Conservation (phyloP, 345 rosid species). For the Sisymbrium altissimum region DNA sequence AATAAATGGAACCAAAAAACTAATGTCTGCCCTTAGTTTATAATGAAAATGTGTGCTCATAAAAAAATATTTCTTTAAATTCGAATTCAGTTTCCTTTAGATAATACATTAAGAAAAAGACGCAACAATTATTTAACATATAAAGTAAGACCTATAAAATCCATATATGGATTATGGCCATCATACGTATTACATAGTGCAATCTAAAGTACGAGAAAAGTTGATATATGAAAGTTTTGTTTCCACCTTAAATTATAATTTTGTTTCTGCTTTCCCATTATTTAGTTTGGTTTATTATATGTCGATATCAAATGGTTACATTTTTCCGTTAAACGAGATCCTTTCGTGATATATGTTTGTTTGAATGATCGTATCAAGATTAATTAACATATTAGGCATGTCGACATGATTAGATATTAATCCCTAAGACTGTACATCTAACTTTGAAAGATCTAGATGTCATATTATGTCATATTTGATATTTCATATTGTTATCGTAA, state of each 20-base stretch:
- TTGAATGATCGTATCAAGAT: not conserved
- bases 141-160: constrained; percentile 24
- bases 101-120: not conserved
- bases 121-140: constrained; percentile 3
- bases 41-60: not conserved
- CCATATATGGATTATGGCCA: constrained; percentile 5
- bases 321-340: not conserved
- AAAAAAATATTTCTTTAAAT: not conserved
- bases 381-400: not conserved
- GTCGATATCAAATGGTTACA: not conserved
- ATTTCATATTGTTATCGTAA: not conserved
- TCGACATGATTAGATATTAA: not conserved
- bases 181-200: constrained; percentile 26
- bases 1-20: too few species aligned
- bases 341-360: not conserved
- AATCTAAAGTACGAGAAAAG: constrained; percentile 22
- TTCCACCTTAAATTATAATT: constrained; percentile 16
- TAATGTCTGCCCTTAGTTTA: not conserved
- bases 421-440: too few species aligned
- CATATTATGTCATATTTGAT: not conserved
- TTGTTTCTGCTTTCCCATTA: constrained; percentile 14
- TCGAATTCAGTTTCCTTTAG: not conserved
- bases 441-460: too few species aligned
- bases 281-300: not conserved
- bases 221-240: not conserved